Evolutionary conservation across 169 alveolate genomes (phyloP).

Genomic region (Cryptosporidium tyzzeri): DNA sequence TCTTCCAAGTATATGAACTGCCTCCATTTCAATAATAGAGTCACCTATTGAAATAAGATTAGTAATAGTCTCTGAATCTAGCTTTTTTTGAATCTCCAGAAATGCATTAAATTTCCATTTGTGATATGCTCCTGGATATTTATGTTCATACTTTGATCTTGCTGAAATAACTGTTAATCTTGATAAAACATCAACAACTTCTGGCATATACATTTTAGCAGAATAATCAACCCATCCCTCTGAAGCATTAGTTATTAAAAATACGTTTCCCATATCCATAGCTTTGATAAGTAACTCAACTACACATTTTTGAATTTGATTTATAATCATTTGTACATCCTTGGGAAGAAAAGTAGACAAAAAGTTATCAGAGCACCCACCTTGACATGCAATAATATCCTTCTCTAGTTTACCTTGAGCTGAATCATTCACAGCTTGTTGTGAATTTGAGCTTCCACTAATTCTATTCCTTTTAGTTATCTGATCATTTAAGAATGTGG

Average conservation of each 20-base stretch:
- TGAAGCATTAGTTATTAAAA: constrained; percentile 93
- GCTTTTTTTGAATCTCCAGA: constrained; percentile 85
- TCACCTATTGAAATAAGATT: constrained; percentile 94
- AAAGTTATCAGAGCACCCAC: not conserved
- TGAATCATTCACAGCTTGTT: not conserved
- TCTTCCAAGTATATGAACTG: constrained; percentile 92
- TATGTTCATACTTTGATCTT: constrained; percentile 87
- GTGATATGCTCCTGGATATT: constrained; percentile 88
- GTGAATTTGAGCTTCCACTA: constrained; percentile 1
- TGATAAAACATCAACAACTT: constrained; percentile 63
- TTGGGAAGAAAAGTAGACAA: not conserved
- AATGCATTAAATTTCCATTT: constrained; percentile 92
- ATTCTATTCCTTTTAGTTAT: not conserved
- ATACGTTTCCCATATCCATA: constrained; percentile 84
- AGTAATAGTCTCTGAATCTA: constrained; percentile 89
- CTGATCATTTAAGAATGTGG: constrained; percentile 84
- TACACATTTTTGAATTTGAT: constrained; percentile 64
- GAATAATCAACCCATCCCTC: constrained; percentile 95
- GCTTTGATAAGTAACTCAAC: constrained; percentile 82
- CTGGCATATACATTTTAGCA: constrained; percentile 86
- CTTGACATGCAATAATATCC: not conserved
- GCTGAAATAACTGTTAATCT: constrained; percentile 91
- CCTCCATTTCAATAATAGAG: constrained; percentile 94
- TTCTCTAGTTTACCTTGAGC: constrained; percentile 6
- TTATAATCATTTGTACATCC: constrained; percentile 23